phyloP scores from a whole-genome alignment of 805 yeast genomes.

The Candida argentea region DNA sequence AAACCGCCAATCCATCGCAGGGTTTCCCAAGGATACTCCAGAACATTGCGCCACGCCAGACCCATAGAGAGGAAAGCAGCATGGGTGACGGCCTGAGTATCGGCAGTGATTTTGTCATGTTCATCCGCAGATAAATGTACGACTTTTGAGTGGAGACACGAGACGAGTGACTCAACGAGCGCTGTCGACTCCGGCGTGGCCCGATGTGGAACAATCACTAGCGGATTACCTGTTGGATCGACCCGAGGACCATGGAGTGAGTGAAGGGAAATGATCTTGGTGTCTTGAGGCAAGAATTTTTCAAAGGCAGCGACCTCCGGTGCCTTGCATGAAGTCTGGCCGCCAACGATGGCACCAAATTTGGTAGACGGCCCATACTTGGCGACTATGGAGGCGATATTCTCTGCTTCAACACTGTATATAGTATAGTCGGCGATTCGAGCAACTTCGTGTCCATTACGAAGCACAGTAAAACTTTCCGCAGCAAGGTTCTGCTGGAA shows the following conservation, averaged over 20 bases:
- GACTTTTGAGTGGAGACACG: slow-evolving; percentile 67
- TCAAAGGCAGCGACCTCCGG: slow-evolving; percentile 89
- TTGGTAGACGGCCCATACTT: slow-evolving; percentile 83
- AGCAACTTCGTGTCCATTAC: slow-evolving; percentile 78
- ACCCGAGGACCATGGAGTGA: slow-evolving; percentile 94
- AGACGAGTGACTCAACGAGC: slow-evolving; percentile 53
- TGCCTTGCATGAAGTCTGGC: slow-evolving; percentile 91
- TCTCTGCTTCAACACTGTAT: slow-evolving; percentile 90
- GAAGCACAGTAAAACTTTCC: slow-evolving; percentile 44
- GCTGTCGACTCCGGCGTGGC: slow-evolving; percentile 44
- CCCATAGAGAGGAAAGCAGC: slow-evolving; percentile 98
- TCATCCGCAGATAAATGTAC: slow-evolving; percentile 76
- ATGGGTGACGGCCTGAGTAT: slow-evolving; percentile 97
- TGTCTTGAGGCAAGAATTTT: slow-evolving; percentile 60
- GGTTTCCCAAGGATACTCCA: slow-evolving; percentile 87
- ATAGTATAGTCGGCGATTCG: slow-evolving; percentile 74
- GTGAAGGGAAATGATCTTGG: slow-evolving; percentile 77
- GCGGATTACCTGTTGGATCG: slow-evolving; percentile 82
- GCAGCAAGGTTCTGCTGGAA: slow-evolving; percentile 30
- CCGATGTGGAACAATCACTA: slow-evolving; percentile 74
- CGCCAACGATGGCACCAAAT: slow-evolving; percentile 88
- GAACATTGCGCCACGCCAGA: slow-evolving; percentile 77
- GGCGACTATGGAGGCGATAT: slow-evolving; percentile 60
- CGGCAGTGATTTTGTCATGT: slow-evolving; percentile 94
- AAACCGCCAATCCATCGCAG: slow-evolving; percentile 86